phyloP scores from a whole-genome alignment of 208 protist genomes.

The Trypanosoma avium region DNA sequence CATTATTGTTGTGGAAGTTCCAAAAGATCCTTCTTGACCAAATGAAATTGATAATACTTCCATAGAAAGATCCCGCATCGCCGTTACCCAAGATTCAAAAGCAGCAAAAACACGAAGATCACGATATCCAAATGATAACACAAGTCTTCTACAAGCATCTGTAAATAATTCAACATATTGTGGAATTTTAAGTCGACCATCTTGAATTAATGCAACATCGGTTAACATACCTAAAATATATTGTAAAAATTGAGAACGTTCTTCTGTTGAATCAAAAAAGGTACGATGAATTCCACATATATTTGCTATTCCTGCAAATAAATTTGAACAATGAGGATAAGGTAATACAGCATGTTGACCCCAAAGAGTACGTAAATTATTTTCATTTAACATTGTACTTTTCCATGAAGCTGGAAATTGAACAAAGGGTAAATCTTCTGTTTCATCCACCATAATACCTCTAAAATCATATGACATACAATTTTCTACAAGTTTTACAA shows the following conservation, averaged over 20 bases:
- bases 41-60: slow-evolving; percentile 70
- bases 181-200: slow-evolving; percentile 62
- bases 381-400: slow-evolving; percentile 43
- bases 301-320: slow-evolving; percentile 59
- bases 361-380: slow-evolving; percentile 62
- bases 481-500: slow-evolving; percentile 58
- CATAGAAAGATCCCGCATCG: slow-evolving; percentile 44
- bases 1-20: slow-evolving; percentile 60
- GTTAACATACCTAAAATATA: slow-evolving; percentile 38
- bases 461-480: slow-evolving; percentile 83
- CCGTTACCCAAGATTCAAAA: slow-evolving; percentile 51
- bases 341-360: slow-evolving; percentile 70
- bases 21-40: slow-evolving; percentile 67
- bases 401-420: slow-evolving; percentile 79
- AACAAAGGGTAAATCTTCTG: slow-evolving; percentile 69
- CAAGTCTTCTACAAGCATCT: slow-evolving; percentile 52
- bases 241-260: slow-evolving; percentile 65
- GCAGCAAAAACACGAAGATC: slow-evolving; percentile 48
- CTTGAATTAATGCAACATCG: slow-evolving; percentile 25
- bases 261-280: slow-evolving; percentile 72
- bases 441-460: slow-evolving; percentile 83
- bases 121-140: slow-evolving; percentile 75
- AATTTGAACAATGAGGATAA: slow-evolving; percentile 59
- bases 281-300: slow-evolving; percentile 80
- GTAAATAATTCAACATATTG: slow-evolving; percentile 61